A percentile compares a stretch with the other conserved stretches of the same genome.
Evolutionary conservation across 805 yeast species (phyloP).

Genomic region (Candida hispaniensis): DNA sequence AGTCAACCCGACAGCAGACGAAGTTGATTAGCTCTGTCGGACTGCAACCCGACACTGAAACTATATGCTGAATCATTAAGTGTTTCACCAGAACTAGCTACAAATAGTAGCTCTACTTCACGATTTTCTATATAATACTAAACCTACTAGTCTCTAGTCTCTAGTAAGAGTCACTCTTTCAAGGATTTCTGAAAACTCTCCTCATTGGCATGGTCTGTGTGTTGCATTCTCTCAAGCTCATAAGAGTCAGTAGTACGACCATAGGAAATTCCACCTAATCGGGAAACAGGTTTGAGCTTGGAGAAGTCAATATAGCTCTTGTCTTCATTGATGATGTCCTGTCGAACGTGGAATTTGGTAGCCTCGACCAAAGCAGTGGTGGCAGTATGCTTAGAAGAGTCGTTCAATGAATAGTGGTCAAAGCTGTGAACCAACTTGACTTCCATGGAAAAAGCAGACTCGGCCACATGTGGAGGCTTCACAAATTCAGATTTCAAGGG

Average conservation of each 20-base stretch:
- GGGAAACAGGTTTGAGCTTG: slow-evolving; percentile 43
- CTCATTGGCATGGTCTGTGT: slow-evolving; percentile 17
- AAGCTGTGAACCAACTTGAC: slow-evolving; percentile 38
- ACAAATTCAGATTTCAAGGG: slow-evolving; percentile 37
- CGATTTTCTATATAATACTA: neutral
- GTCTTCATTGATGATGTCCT: slow-evolving; percentile 40
- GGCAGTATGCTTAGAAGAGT: slow-evolving; percentile 31
- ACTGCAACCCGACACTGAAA: too few relatives aligned
- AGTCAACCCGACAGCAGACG: slow-evolving; percentile 1
- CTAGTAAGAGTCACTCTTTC: too few relatives aligned
- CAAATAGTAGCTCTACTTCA: too few relatives aligned
- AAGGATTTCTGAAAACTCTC: slow-evolving; percentile 5
- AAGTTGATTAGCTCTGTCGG: neutral
- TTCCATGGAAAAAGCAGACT: slow-evolving; percentile 50
- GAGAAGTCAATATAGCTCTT: slow-evolving; percentile 34
- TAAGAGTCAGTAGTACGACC: slow-evolving; percentile 37
- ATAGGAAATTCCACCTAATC: slow-evolving; percentile 45
- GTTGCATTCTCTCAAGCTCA: slow-evolving; percentile 39
- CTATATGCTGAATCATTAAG: too few relatives aligned
- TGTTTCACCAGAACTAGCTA: too few relatives aligned
- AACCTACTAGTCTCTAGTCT: neutral
- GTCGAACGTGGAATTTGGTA: slow-evolving; percentile 45
- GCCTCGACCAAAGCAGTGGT: slow-evolving; percentile 42
- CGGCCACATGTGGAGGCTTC: slow-evolving; percentile 48
- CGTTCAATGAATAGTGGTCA: slow-evolving; percentile 36